Base-by-base conservation (phyloP, 352 stramenopile species). In the Pythium aristosporum region DNA sequence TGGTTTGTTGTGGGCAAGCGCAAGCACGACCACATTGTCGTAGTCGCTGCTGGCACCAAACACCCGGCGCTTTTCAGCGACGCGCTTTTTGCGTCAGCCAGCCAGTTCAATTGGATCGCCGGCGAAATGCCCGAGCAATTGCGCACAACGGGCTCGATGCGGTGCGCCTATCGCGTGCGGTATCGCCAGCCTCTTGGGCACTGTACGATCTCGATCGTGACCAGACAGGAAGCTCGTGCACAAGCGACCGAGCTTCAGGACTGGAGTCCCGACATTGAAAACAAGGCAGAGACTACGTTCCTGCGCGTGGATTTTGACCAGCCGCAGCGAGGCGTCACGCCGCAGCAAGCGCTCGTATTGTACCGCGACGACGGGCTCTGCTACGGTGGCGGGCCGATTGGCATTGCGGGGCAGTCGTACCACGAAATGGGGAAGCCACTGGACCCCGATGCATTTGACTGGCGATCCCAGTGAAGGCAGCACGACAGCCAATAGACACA, bases 31-130 rank as follows among this genome's bases (percentile, higher is more conserved):
- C 79, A 91, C 52, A 73, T 78, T 0, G 80, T 98, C 13, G 84
- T 97, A 21, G 80, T 98, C 18, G 96, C 88, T 18, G 76, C 88
- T 37, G 89, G 88, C 25, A 98, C 91, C 12, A 80, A 94, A 54
- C 90, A 98, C 73, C 91, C 92, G 1, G 80, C 95, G 9, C 76
- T 98, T 18, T 98, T 97, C 68, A 82, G 80, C 0, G 87, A 98
- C 71, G 56, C 78, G 53, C 78, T 98, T 5, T 92, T 89, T 51
- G 77, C 96, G 2, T 78, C 87, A 11, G 68, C 78, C 20, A 20
- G 42, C 2, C 53, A 76, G 39, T 96, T 99, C 64, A 96, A 98
- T 76, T 98, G 96, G 94, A 96, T 98, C 58, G 69, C 75, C 39
- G 78, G 77, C 41, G 48, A 77, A 6, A 9, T 79, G 5, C 83